A percentile compares a stretch with the other conserved stretches of the same genome.
Conservation (phyloP, 1,284 basidiomycete genomes). For the Pterulicium gracile region DNA sequence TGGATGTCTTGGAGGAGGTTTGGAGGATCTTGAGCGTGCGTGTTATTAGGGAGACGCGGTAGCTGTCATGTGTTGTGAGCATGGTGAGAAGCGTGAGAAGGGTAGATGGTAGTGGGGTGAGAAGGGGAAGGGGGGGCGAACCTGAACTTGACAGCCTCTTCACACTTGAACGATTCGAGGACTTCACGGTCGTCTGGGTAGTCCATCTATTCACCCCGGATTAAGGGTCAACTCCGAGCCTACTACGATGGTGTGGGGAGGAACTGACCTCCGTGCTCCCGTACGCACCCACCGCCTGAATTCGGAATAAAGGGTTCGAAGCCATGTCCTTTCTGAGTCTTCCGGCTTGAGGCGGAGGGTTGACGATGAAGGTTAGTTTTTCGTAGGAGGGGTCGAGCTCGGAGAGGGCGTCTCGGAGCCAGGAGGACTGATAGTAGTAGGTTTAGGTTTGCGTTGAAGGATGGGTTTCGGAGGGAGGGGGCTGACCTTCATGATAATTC, state of each 20-base stretch:
- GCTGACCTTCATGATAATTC: slow-evolving; percentile 78
- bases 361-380: slow-evolving; percentile 73
- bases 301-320: slow-evolving; percentile 54
- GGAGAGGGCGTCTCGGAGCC: slow-evolving; percentile 85
- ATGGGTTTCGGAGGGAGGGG: not conserved
- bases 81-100: slow-evolving; percentile 1
- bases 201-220: slow-evolving; percentile 59
- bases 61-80: slow-evolving; percentile 46
- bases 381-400: slow-evolving; percentile 82
- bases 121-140: slow-evolving; percentile 20
- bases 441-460: not conserved
- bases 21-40: slow-evolving; percentile 66
- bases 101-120: not conserved
- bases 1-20: slow-evolving; percentile 73
- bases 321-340: slow-evolving; percentile 18
- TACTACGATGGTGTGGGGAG: not conserved
- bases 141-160: slow-evolving; percentile 61
- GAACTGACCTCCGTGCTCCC: slow-evolving; percentile 68
- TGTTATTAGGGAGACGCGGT: slow-evolving; percentile 66
- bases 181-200: slow-evolving; percentile 87
- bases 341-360: slow-evolving; percentile 35
- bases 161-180: slow-evolving; percentile 80
- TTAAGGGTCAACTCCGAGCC: not conserved
- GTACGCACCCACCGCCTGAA: slow-evolving; percentile 70
- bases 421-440: slow-evolving; percentile 58